A percentile compares a stretch with the other conserved stretches of the same genome.
Conservation (phyloP, 176 grass and related monocot genomes). For the Aegilops sharonensis region DNA sequence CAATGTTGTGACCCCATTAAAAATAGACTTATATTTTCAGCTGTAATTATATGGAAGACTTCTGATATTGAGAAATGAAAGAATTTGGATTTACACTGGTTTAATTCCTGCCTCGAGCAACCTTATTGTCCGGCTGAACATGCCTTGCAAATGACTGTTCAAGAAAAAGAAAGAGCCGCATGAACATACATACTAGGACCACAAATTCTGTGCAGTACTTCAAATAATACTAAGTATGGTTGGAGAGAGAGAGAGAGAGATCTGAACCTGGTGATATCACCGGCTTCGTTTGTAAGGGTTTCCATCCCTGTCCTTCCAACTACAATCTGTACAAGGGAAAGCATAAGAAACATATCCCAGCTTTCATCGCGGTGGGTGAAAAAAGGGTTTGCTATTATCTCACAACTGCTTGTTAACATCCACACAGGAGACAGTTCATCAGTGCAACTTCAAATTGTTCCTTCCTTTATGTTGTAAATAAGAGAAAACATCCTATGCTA, state of each 20-base stretch:
- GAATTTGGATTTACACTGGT: constrained; percentile 65
- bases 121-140: constrained; percentile 96
- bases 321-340: constrained; percentile 68
- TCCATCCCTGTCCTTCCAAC: constrained; percentile 89
- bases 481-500: background rate
- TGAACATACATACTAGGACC: background rate
- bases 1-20: background rate
- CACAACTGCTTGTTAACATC: background rate
- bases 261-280: constrained; percentile 84
- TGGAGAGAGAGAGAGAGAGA: constrained; percentile 16
- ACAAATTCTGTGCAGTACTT: background rate
- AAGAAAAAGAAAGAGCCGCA: background rate
- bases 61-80: constrained; percentile 1
- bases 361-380: background rate
- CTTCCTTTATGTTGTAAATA: background rate
- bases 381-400: background rate
- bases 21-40: background rate
- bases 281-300: constrained; percentile 94
- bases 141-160: constrained; percentile 85
- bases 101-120: constrained; percentile 95
- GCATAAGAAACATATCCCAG: constrained; percentile 20
- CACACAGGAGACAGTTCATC: background rate
- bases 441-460: background rate
- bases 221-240: background rate
- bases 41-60: background rate